A percentile compares a stretch with the other conserved stretches of the same genome.
Evolutionary conservation across 176 grass and related monocot genomes (phyloP).

Genomic region (Stipa capillata): DNA sequence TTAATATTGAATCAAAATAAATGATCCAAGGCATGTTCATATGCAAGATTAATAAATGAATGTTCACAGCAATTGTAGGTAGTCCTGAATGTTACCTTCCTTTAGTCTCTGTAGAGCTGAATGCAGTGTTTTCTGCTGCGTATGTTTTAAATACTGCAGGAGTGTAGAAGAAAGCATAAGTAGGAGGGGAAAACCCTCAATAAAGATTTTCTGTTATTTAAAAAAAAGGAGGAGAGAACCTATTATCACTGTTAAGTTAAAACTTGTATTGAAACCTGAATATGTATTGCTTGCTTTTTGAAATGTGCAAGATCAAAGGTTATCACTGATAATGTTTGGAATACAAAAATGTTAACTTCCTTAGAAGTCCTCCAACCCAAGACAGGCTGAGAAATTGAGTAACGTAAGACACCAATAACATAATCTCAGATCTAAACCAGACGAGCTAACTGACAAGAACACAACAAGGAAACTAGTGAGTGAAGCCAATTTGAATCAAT

Average conservation of each 20-base stretch:
- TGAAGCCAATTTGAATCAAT: neutral
- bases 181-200: neutral
- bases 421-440: neutral
- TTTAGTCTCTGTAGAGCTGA: constrained; percentile 69
- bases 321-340: neutral
- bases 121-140: constrained; percentile 39
- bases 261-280: neutral
- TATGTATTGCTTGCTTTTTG: neutral
- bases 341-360: neutral
- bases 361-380: neutral
- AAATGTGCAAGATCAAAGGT: neutral
- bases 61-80: neutral
- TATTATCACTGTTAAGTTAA: neutral
- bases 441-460: neutral
- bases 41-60: neutral
- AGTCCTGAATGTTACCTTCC: constrained; percentile 42
- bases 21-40: neutral
- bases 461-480: neutral
- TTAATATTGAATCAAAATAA: neutral
- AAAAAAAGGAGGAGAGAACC: neutral
- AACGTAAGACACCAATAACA: neutral
- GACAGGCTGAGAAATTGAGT: neutral
- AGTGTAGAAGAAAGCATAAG: constrained; percentile 20
- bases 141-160: constrained; percentile 40
- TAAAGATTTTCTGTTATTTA: too few species aligned